Evolutionary conservation across 2,329 filamentous ascomycete species (phyloP), one percentile per base, ranked within the genome.

Genomic region (Nigrospora sphaerica): DNA sequence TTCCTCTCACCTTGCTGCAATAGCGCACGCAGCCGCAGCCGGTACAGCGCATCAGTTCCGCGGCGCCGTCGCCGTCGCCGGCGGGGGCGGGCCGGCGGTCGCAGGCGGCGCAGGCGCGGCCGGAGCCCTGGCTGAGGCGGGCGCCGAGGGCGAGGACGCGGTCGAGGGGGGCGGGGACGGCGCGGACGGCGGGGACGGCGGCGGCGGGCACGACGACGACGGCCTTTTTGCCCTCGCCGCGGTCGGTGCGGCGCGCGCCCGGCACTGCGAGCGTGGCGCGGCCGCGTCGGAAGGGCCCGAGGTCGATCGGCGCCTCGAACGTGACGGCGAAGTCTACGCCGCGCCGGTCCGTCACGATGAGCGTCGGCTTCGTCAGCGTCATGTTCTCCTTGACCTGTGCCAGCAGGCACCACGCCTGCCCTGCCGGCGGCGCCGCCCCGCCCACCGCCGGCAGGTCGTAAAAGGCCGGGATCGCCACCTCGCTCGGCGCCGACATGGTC

Each of bases 351-450:
- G 61, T 58, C 16, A 66, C 64, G 44, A 75, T 68, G 1, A 75
- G 64, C 4, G 73, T 76, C 6, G 73, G 72, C 51, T 74, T 69
- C 17, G 65, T 74, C 52, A 76, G 72, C 36, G 72, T 63, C 61
- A 63, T 63, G 55, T 62, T 57, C 49, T 62, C 58, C 35, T 60
- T 60, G 49, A 63, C 54, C 47, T 62, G 58, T 6, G 59, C 60
- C 1, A 63, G 45, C 5, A 63, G 55, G 47, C 51, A 67, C 60
- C 65, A 65, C 42, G 35, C 18, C 32, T 33, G 13, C 11, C 53
- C 45, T 18, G 44, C 38, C n/a, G 43, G 17, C 19, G 45, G 38
- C 14, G 41, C 41, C 9, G 39, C 31, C 14, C 36, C 18, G 4
- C 17, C 23, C 13, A 17, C 40, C 13, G 43, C 45, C 19, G 39